Evolutionary conservation across 306 rosid species (phyloP).

Genomic region (Lathyrus oleraceus): DNA sequence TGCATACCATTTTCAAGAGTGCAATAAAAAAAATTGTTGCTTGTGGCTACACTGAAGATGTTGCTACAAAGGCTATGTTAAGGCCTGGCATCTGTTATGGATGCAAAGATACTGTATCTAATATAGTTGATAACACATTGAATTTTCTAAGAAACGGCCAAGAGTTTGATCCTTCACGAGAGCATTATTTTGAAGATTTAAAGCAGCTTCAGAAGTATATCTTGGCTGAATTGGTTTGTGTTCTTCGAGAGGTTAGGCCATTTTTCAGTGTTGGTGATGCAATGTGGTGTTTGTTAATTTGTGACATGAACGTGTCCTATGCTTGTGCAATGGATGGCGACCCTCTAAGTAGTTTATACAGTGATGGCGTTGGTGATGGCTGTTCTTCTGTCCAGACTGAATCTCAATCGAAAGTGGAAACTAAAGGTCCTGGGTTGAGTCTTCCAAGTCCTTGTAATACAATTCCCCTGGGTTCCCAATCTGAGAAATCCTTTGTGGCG

Average conservation of each 20-base stretch:
- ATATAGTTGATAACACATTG: slow-evolving; percentile 75
- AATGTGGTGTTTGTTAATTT: slow-evolving; percentile 86
- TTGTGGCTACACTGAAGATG: slow-evolving; percentile 77
- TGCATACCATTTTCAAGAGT: slow-evolving; percentile 71
- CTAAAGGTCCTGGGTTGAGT: slow-evolving; percentile 54
- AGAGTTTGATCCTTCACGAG: slow-evolving; percentile 77
- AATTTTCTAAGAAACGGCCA: slow-evolving; percentile 72
- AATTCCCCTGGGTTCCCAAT: slow-evolving; percentile 46
- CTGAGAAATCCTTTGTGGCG: slow-evolving; percentile 43
- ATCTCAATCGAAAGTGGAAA: slow-evolving; percentile 51
- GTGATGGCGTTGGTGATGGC: slow-evolving; percentile 46
- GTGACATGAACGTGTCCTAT: slow-evolving; percentile 85
- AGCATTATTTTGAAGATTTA: slow-evolving; percentile 74
- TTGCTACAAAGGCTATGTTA: slow-evolving; percentile 71
- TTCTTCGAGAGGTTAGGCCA: slow-evolving; percentile 86
- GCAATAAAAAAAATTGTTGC: slow-evolving; percentile 69
- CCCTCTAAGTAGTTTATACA: slow-evolving; percentile 45
- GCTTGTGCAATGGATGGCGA: slow-evolving; percentile 85
- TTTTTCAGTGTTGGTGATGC: slow-evolving; percentile 90
- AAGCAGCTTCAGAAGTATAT: slow-evolving; percentile 82
- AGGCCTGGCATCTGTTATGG: slow-evolving; percentile 87
- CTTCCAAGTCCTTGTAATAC: slow-evolving; percentile 58
- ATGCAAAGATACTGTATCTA: slow-evolving; percentile 75
- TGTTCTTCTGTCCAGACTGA: slow-evolving; percentile 46
- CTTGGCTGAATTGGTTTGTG: slow-evolving; percentile 87